Conservation (phyloP, 2,329 filamentous ascomycete species). For the Colletotrichum aenigma region DNA sequence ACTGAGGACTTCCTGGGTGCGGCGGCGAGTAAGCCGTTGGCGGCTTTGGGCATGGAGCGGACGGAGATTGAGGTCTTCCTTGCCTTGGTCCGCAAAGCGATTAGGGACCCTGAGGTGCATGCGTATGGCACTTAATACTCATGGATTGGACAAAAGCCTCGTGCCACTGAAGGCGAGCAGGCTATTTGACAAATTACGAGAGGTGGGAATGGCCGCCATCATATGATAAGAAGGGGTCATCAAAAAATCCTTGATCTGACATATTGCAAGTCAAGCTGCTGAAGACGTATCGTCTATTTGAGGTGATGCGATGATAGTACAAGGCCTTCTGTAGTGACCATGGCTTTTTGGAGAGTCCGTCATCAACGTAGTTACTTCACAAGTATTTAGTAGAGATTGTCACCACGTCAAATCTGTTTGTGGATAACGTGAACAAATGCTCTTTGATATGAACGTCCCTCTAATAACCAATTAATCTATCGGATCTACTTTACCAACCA, state of each 20-base stretch:
- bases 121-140: constrained; percentile 45
- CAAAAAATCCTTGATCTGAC: not conserved
- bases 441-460: not conserved
- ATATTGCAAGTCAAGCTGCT: not conserved
- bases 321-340: not conserved
- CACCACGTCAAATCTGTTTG: not conserved
- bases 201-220: not conserved
- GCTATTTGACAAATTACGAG: not conserved
- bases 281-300: not conserved
- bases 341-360: not conserved
- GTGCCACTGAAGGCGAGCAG: not conserved
- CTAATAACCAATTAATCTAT: not conserved
- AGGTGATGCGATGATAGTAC: not conserved
- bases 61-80: constrained; percentile 32
- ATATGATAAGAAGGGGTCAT: too few species aligned
- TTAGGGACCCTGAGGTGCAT: constrained; percentile 39
- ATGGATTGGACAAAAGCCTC: not conserved
- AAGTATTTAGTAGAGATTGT: not conserved
- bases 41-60: not conserved
- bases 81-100: constrained; percentile 32
- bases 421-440: not conserved
- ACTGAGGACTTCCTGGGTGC: not conserved
- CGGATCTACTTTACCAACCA: not conserved
- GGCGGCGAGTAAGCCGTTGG: not conserved
- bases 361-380: too few species aligned